Percentiles rank a stretch among this genome's conserved stretches.
Evolutionary conservation across 352 stramenopile species (phyloP).

Genomic region (Phytophthora meadii): DNA sequence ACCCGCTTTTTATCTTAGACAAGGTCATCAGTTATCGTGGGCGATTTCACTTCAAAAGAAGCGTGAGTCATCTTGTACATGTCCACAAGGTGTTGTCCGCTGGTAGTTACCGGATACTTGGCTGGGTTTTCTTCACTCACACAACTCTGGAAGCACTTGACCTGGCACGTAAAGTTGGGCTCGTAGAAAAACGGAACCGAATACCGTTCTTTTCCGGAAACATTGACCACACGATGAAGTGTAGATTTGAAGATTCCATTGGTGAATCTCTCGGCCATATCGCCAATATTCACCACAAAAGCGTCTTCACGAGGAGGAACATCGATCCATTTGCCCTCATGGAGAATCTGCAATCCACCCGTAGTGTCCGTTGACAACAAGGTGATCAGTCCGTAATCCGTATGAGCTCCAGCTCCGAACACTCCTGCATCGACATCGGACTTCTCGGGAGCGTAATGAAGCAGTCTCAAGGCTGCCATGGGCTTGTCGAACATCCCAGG

Average conservation of each 20-base stretch:
- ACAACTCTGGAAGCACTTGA: slow-evolving; percentile 70
- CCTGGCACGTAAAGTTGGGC: slow-evolving; percentile 72
- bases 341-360: slow-evolving; percentile 64
- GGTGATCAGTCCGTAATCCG: slow-evolving; percentile 76
- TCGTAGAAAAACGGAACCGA: slow-evolving; percentile 87
- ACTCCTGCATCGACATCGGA: slow-evolving; percentile 68
- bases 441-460: slow-evolving; percentile 76
- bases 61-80: slow-evolving; percentile 83
- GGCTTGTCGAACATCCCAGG: slow-evolving; percentile 74
- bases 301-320: slow-evolving; percentile 61
- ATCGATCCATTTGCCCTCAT: slow-evolving; percentile 63
- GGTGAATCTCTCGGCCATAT: slow-evolving; percentile 80
- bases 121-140: slow-evolving; percentile 50
- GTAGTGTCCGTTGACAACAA: slow-evolving; percentile 70
- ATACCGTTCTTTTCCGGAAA: slow-evolving; percentile 64
- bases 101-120: slow-evolving; percentile 74
- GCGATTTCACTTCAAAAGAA: slow-evolving; percentile 40
- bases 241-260: slow-evolving; percentile 76
- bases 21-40: not conserved
- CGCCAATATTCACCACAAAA: slow-evolving; percentile 79
- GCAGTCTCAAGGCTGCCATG: slow-evolving; percentile 82
- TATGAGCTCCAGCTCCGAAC: slow-evolving; percentile 81
- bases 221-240: slow-evolving; percentile 71
- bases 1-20: not conserved
- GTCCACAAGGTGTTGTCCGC: slow-evolving; percentile 73